Base-by-base conservation (phyloP, 2,329 filamentous ascomycete genomes). In the Lecanicillium sp. region DNA sequence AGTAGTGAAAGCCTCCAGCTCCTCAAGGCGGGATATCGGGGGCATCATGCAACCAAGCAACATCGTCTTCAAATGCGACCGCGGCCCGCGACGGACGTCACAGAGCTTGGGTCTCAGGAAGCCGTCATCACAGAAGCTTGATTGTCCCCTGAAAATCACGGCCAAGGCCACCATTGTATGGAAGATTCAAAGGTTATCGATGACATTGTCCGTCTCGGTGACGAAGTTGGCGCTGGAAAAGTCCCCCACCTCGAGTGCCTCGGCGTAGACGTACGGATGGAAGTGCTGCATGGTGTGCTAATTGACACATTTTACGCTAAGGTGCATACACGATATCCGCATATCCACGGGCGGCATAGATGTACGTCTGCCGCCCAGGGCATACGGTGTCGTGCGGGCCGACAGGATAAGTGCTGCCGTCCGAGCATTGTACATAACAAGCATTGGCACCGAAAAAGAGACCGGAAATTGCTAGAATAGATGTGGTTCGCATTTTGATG, bases 101-200 rank as follows among this genome's bases (percentile, higher is more conserved):
- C 17, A 37, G 17, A 37, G 35, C 35, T 17, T n/a, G 17, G 35
- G 35, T 29, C 22, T 37, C 34, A 13, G 22, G 22, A 25, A 25
- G 22, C 22, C 22, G 22, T 25, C 22, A 25, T 25, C 22, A 25
- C 27, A 41, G 15, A 41, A 36, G 30, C 28, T 37, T 20, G 31
- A 33, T 30, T 41, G 31, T 18, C 39, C 29, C 9, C 19, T 37
- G 19, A 37, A 36, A 20, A 36, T 41, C 15, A 37, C 29, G 17
- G 34, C 39, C 17, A 32, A 15, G 18, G n/a, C 39, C 9, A 29
- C 20, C 29, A 20, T n/a, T n/a, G n/a, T n/a, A n/a, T n/a, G n/a
- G n/a, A n/a, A n/a, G n/a, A n/a, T n/a, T n/a, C n/a, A n/a, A n/a
- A n/a, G n/a, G n/a, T n/a, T n/a, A n/a, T n/a, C n/a, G n/a, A n/a